phyloP scores from a whole-genome alignment of 2,329 filamentous ascomycete species.

The Diaporthe capsici region DNA sequence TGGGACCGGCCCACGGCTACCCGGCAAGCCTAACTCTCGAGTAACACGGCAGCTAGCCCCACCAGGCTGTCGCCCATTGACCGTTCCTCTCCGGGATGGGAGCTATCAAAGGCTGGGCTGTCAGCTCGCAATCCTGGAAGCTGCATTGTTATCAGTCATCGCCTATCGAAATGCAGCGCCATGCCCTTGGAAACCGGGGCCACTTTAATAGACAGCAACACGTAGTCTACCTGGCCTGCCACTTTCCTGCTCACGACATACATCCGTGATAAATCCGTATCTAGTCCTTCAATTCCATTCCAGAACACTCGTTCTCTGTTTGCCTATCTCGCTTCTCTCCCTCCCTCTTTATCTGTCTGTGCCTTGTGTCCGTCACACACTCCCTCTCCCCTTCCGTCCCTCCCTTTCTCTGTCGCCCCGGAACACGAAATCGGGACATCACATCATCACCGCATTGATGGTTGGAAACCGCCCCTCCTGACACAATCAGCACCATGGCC shows the following conservation, averaged over 20 bases:
- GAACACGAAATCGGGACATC: neutral
- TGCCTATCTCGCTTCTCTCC: neutral
- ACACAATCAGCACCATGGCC: slow-evolving; percentile 35
- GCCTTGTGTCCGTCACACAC: slow-evolving; percentile 1
- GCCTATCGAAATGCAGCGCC: slow-evolving; percentile 28
- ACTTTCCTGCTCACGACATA: neutral
- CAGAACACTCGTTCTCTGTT: slow-evolving; percentile 11
- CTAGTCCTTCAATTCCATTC: slow-evolving; percentile 12
- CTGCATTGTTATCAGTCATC: slow-evolving; percentile 31
- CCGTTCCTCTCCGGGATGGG: neutral
- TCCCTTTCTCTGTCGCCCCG: neutral
- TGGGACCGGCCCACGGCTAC: slow-evolving; percentile 24
- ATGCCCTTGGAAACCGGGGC: slow-evolving; percentile 12
- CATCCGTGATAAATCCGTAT: slow-evolving; percentile 13
- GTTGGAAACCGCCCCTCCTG: neutral
- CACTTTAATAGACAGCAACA: slow-evolving; percentile 28
- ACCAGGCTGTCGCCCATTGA: neutral
- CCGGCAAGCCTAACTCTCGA: slow-evolving; percentile 10
- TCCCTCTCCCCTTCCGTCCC: neutral
- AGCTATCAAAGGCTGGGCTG: slow-evolving; percentile 25
- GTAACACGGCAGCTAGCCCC: neutral
- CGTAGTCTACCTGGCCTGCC: slow-evolving; percentile 21
- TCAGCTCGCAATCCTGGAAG: slow-evolving; percentile 26
- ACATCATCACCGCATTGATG: slow-evolving; percentile 26
- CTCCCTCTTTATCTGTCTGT: neutral